Evolutionary conservation across 2,329 filamentous ascomycete species (phyloP).

Genomic region (Claviceps sp.): DNA sequence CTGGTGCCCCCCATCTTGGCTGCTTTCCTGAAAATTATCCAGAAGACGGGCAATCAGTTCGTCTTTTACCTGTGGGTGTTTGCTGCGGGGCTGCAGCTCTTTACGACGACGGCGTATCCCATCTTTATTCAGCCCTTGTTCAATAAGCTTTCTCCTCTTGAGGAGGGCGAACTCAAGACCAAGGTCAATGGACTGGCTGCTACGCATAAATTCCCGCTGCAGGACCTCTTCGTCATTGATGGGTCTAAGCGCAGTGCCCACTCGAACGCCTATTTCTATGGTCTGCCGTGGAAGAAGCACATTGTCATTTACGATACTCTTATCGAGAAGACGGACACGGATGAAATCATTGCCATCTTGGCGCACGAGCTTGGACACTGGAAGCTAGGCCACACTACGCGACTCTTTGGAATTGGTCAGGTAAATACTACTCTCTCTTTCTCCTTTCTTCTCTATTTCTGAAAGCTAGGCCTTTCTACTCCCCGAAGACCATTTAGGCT

Average conservation of each 20-base stretch:
- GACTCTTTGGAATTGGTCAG: conserved; percentile 76
- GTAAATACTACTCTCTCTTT: conserved; percentile 25
- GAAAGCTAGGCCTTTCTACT: not conserved
- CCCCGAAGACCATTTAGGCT: not conserved
- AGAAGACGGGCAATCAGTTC: conserved; percentile 86
- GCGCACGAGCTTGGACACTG: conserved; percentile 96
- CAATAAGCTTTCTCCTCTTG: conserved; percentile 91
- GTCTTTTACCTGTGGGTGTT: conserved; percentile 98
- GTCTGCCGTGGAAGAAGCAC: conserved; percentile 98
- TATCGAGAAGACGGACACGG: conserved; percentile 83
- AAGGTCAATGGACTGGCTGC: conserved; percentile 74
- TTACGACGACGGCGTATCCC: conserved; percentile 92
- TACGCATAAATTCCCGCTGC: conserved; percentile 79
- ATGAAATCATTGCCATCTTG: conserved; percentile 89
- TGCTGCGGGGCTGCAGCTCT: conserved; percentile 75
- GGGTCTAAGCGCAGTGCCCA: conserved; percentile 78
- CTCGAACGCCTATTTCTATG: conserved; percentile 91
- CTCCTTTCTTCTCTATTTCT: not conserved
- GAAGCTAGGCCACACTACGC: conserved; percentile 90
- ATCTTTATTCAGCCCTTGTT: conserved; percentile 89
- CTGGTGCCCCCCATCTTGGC: conserved; percentile 81
- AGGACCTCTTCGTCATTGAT: conserved; percentile 89
- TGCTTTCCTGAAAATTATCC: conserved; percentile 85
- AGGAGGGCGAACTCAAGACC: conserved; percentile 77
- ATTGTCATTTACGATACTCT: conserved; percentile 98